These are phyloP conservation scores for Taphrina communis DNA, from an alignment of 1,139 yeast genomes.

Conservation along the genomic window DNA sequence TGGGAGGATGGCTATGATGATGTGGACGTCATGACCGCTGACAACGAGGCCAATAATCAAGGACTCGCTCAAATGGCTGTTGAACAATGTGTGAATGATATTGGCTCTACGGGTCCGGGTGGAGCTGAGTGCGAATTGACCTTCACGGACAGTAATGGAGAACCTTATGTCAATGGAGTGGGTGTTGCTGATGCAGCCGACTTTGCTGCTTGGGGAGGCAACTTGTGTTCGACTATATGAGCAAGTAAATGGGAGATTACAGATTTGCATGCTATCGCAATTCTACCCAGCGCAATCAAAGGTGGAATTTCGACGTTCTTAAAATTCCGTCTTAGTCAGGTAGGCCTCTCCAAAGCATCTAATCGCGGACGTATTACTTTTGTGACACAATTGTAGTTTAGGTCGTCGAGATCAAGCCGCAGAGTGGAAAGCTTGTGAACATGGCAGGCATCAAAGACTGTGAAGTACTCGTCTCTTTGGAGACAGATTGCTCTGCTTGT, in stretches of 20 bases:
- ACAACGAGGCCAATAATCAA: slow-evolving; percentile 5
- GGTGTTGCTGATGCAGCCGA: slow-evolving; percentile 10
- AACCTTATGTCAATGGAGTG: background rate
- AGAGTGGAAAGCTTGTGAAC: no score
- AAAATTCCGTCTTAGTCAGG: no score
- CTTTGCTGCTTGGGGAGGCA: slow-evolving; percentile 6
- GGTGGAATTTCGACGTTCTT: no score
- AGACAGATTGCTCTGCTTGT: no score
- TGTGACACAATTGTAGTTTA: no score
- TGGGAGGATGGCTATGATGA: slow-evolving; percentile 4
- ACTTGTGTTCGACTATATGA: slow-evolving; percentile 4
- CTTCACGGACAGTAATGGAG: slow-evolving; percentile 5
- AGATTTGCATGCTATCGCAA: background rate
- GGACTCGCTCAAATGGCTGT: slow-evolving; percentile 9
- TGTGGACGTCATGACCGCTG: slow-evolving; percentile 10
- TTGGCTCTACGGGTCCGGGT: slow-evolving; percentile 7
- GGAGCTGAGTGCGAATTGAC: slow-evolving; percentile 9
- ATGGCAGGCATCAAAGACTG: no score
- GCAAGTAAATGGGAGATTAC: slow-evolving; percentile 4
- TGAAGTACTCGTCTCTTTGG: no score
- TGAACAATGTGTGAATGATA: slow-evolving; percentile 8
- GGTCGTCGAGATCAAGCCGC: no score
- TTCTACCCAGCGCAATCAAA: no score
- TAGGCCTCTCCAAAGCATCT: no score
- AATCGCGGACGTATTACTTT: no score